Percentiles rank a stretch among this genome's conserved stretches.
Conservation (phyloP, 2,329 filamentous ascomycete species). For the Davidsoniella virescens region DNA sequence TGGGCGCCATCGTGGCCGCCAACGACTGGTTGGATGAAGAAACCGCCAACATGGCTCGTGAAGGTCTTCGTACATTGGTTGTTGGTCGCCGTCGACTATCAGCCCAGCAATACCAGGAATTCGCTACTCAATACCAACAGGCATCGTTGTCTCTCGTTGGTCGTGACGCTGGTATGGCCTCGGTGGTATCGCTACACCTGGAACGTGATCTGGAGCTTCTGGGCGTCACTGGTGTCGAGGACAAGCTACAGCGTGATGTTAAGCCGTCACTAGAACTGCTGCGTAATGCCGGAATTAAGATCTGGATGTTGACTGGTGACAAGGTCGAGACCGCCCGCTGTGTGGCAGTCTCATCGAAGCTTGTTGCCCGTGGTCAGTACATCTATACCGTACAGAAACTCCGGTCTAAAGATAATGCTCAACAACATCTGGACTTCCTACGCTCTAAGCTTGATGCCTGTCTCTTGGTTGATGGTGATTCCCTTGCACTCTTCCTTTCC, state of each 20-base stretch:
- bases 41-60: conserved; percentile 97
- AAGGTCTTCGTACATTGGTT: conserved; percentile 84
- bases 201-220: conserved; percentile 82
- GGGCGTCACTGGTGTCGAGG: conserved; percentile 95
- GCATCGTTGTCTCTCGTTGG: conserved; percentile 66
- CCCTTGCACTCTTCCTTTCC: conserved; percentile 63
- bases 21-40: conserved; percentile 99
- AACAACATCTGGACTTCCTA: conserved; percentile 77
- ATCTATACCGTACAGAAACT: conserved; percentile 86
- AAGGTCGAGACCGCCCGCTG: conserved; percentile 96
- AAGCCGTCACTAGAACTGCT: conserved; percentile 89
- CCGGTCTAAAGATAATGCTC: conserved; percentile 66
- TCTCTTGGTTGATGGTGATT: conserved; percentile 88
- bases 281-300: conserved; percentile 94
- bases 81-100: conserved; percentile 85
- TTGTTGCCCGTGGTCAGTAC: conserved; percentile 84
- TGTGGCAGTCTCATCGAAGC: conserved; percentile 85
- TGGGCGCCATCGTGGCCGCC: conserved; percentile 84
- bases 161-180: conserved; percentile 68
- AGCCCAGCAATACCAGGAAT: conserved; percentile 61
- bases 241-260: conserved; percentile 88
- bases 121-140: conserved; percentile 56
- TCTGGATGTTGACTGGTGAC: conserved; percentile 99
- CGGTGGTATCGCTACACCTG: conserved; percentile 62
- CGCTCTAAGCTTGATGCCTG: conserved; percentile 75